Base-by-base conservation (phyloP, 371 early-diverging fungal species). In the Dichotomocladium elegans region DNA sequence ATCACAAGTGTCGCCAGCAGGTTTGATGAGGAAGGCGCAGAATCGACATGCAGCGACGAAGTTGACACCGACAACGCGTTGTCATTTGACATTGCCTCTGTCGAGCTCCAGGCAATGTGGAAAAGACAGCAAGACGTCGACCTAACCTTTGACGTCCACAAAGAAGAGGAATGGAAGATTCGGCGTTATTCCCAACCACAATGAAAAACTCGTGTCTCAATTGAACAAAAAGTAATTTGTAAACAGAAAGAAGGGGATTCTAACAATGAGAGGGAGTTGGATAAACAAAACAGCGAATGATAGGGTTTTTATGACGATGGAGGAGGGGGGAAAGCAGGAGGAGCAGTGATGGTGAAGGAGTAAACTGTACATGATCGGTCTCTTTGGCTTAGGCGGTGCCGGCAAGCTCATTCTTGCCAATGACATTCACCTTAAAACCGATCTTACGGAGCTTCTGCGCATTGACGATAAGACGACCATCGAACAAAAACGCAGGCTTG, bases 401-500 rank as follows among this genome's bases (percentile, higher is more conserved):
- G 46, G 70, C 74, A 54, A 77, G 65, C 29, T 73, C 72, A 44
- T 75, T 78, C 81, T 88, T 88, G 64, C 94, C 94, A 68, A 93
- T 89, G 47, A 83, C 79, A 55, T 89, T 81, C 44, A 92, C 91
- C 55, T 80, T 72, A 83, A 95, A 94, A 33, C 96, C 96, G 55
- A 94, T 89, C 29, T 81, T 56, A 53, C 80, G 75, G 29, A 96
- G 70, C 65, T 82, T 77, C 56, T 75, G 67, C 44, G 80, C 76
- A 63, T 94, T 87, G 28, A 96, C 70, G 54, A 94, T 81, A 51
- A 92, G 74, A 49, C 95, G 91, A 45, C 97, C 97, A 66, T 96
- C 97, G 70, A 96, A 95, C 55, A 95, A 75, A 69, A 89, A 93
- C 37, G 94, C 93, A 28, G 94, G 94, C 78, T 90, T 91, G 52